Evolutionary conservation across 768 basidiomycete genomes (phyloP), one percentile per base, ranked within the genome.

Genomic region (Lactarius hengduanensis): DNA sequence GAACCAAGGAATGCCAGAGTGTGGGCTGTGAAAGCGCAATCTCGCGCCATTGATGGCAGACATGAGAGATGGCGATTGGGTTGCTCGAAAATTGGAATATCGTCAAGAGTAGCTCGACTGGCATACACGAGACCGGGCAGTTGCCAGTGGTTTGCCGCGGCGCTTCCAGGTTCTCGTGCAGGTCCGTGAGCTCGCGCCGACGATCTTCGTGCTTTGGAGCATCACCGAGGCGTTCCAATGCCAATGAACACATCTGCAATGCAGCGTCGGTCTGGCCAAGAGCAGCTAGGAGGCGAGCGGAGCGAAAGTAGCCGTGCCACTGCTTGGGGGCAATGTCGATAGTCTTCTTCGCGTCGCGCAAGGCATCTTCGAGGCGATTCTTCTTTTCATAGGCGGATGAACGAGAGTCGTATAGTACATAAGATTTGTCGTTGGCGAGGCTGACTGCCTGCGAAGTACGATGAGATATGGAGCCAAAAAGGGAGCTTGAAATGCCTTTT

Each of bases 271-370:
- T 74, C 71, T 84, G 90, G 63, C 77, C 76, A 2, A 81, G 76
- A 26, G 78, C 74, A 18, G 82, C 72, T 68, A 92, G 91, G 26
- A 91, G 80, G 62, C 87, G 86, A 47, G 91, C 86, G 8, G 90
- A 85, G 47, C 91, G 88, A 34, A 80, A 80, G 71, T 93, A 93
- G 22, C 91, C 91, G 74, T 92, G 90, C 87, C 88, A 90, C 54
- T 82, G 82, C 11, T 84, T 76, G 1, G 90, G 90, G 2, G 86
- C 84, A 5, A 89, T 78, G 65, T 87, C 82, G 58, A 94, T 90
- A 20, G 86, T 86, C 53, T 75, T 77, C 73, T 84, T 88, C 10
- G 88, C 84, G 72, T 95, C 92, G 16, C 77, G 78, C 5, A 94
- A 78, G 0, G 91, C 91, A 18, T 87, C 84, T 69, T 87, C 89